Conservation (phyloP, 1,139 yeast genomes). For the Schwanniomyces etchellsii region DNA sequence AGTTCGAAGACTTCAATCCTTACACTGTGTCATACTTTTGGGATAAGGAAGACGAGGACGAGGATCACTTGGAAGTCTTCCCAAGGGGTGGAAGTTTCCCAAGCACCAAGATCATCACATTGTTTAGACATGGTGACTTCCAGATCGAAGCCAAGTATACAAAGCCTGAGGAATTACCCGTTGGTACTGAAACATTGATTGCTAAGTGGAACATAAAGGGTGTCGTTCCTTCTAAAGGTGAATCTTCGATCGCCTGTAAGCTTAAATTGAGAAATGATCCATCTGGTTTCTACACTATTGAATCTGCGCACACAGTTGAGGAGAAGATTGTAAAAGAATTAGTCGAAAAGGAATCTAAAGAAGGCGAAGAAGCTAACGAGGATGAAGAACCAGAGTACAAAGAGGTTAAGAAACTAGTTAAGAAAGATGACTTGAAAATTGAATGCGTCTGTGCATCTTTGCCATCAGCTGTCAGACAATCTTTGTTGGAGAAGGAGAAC, state of each 20-base stretch:
- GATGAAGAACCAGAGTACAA: conserved; percentile 80
- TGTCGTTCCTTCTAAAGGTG: conserved; percentile 72
- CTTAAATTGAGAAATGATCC: conserved; percentile 96
- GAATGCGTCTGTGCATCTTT: conserved; percentile 64
- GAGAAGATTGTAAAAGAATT: conserved; percentile 84
- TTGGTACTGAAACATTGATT: conserved; percentile 59
- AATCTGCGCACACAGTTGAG: conserved; percentile 92
- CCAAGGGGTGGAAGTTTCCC: conserved; percentile 92
- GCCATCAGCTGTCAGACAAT: conserved; percentile 51
- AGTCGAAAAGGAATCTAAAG: conserved; percentile 55
- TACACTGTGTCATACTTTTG: conserved; percentile 91
- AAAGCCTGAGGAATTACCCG: conserved; percentile 65
- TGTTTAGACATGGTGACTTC: conserved; percentile 89
- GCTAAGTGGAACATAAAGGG: conserved; percentile 88
- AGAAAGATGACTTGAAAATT: conserved; percentile 70
- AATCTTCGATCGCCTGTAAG: conserved; percentile 78
- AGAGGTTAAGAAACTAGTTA: conserved; percentile 89
- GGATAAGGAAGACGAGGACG: conserved; percentile 91
- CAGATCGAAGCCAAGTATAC: conserved; percentile 84
- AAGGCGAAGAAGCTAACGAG: conserved; percentile 17
- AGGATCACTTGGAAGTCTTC: conserved; percentile 93
- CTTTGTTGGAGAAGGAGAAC: conserved; percentile 74
- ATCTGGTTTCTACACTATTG: conserved; percentile 90
- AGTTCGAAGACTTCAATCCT: conserved; percentile 92
- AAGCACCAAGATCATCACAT: conserved; percentile 89